Base-by-base conservation (phyloP, 2,329 filamentous ascomycete genomes). In the Arthrinium phaeospermum region DNA sequence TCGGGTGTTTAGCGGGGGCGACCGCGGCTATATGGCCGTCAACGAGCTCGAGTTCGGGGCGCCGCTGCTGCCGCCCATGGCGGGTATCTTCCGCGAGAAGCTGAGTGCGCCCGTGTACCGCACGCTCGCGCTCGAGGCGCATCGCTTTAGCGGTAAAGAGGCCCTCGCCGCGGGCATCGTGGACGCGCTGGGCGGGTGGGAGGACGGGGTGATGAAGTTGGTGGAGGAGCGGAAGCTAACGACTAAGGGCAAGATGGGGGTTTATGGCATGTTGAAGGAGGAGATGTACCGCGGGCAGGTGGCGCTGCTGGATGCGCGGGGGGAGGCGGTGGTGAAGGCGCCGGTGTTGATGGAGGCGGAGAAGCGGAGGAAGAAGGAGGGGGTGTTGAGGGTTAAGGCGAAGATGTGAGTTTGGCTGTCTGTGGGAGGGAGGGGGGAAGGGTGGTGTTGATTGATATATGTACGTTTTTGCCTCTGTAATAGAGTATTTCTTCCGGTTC, bases 41-140 rank as follows among this genome's bases (percentile, higher is more conserved):
- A 96, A 96, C 81, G 94, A 96, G 83, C 86, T 96, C 19, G 91
- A 95, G 75, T 92, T 96, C 74, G 93, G 94, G 70, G 91, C 92
- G 1, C 89, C 92, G n/a, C 87, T 96, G 47, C 89, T 91, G 75
- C 87, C 93, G 3, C 87, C 93, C 73, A 95, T 97, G 93, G 89
- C 88, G 71, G 85, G 86, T 68, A 89, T 96, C 75, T 96, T 96
- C 84, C 87, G 93, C 19, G 84, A 91, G 76, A 96, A 96, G 82
- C 80, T 92, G 3, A 77, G 86, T 0, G 81, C 86, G 12, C 81
- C 86, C 0, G 86, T 87, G 0, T 93, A 91, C 79, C 87, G 92
- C 47, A 84, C 85, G 57, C 83, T 96, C 74, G 89, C 94, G 8
- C 87, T 96, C n/a, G 94, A 95, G 81, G 93, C 92, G 5, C 87